phyloP scores from a whole-genome alignment of 1,284 basidiomycete species.

The Xerocomus cyaneibrunnescens region DNA sequence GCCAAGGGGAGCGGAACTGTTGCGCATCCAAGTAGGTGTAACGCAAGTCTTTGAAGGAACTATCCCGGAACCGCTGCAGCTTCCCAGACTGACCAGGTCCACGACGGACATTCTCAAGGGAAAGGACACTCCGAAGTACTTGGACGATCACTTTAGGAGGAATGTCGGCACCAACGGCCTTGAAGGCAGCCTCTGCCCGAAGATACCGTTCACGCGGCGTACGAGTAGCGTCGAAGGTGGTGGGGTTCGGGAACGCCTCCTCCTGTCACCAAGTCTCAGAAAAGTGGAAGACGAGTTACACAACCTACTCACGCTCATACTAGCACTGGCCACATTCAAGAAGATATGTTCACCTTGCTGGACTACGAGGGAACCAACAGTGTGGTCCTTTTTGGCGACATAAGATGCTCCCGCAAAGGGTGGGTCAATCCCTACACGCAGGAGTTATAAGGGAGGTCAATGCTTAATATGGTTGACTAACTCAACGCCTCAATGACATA shows the following conservation, averaged over 20 bases:
- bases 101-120: constrained; percentile 48
- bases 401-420: constrained; percentile 41
- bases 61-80: constrained; percentile 46
- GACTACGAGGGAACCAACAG: constrained; percentile 43
- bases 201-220: constrained; percentile 48
- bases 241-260: constrained; percentile 51
- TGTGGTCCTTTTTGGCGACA: constrained; percentile 44
- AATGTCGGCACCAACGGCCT: constrained; percentile 55
- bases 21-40: constrained; percentile 48
- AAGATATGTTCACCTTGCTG: constrained; percentile 54
- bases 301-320: constrained; percentile 45
- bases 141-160: constrained; percentile 53
- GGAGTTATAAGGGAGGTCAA: constrained; percentile 4
- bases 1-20: constrained; percentile 50
- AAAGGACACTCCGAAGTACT: constrained; percentile 50
- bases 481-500: constrained; percentile 68
- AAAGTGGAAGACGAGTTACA: not conserved
- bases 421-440: constrained; percentile 46
- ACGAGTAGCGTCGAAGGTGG: constrained; percentile 46
- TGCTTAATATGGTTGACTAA: constrained; percentile 35
- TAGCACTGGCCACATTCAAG: constrained; percentile 57
- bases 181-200: constrained; percentile 53
- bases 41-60: constrained; percentile 32
- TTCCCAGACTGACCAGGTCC: constrained; percentile 53
- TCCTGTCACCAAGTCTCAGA: constrained; percentile 34